Evolutionary conservation across 1,284 basidiomycete genomes (phyloP).

Genomic region (Vanrija sp.): DNA sequence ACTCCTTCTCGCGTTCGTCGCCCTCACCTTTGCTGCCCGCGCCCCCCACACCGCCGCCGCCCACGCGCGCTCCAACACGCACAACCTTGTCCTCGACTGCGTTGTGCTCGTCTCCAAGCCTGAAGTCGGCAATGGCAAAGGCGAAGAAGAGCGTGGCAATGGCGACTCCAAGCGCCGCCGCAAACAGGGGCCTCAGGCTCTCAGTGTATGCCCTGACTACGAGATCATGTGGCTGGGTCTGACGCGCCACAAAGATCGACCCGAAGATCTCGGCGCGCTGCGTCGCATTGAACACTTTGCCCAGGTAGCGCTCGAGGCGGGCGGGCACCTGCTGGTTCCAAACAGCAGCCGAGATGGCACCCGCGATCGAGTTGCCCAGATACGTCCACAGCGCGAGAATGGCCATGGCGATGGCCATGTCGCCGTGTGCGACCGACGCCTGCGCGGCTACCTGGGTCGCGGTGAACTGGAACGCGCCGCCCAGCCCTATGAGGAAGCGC

Average conservation of each 20-base stretch:
- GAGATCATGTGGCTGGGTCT: conserved; percentile 24
- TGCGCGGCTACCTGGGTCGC: conserved; percentile 32
- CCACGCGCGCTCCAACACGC: conserved; percentile 5
- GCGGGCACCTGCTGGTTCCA: conserved; percentile 27
- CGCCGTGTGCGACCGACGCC: conserved; percentile 7
- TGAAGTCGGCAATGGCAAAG: conserved; percentile 22
- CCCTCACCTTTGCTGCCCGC: too few species aligned
- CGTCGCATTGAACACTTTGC: conserved; percentile 24
- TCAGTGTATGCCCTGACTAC: conserved; percentile 26
- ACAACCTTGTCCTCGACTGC: conserved; percentile 29
- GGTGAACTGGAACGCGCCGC: conserved; percentile 27
- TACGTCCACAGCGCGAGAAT: conserved; percentile 8
- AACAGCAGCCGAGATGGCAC: neutral
- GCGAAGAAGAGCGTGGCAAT: conserved; percentile 14
- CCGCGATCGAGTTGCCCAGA: conserved; percentile 5
- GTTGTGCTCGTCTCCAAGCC: conserved; percentile 28
- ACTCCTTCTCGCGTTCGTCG: too few species aligned
- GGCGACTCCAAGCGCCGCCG: conserved; percentile 18
- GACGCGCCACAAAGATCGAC: conserved; percentile 26
- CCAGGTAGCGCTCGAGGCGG: conserved; percentile 26
- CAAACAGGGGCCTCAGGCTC: conserved; percentile 15
- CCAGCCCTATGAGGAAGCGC: conserved; percentile 20
- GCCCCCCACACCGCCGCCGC: conserved; percentile 7
- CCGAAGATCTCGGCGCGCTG: conserved; percentile 33
- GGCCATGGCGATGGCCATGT: conserved; percentile 4